Percentiles rank a stretch among this genome's conserved stretches.
These are phyloP conservation scores for Teratosphaeria destructans DNA, from an alignment of 2,329 filamentous ascomycete species.

Conservation along the genomic window DNA sequence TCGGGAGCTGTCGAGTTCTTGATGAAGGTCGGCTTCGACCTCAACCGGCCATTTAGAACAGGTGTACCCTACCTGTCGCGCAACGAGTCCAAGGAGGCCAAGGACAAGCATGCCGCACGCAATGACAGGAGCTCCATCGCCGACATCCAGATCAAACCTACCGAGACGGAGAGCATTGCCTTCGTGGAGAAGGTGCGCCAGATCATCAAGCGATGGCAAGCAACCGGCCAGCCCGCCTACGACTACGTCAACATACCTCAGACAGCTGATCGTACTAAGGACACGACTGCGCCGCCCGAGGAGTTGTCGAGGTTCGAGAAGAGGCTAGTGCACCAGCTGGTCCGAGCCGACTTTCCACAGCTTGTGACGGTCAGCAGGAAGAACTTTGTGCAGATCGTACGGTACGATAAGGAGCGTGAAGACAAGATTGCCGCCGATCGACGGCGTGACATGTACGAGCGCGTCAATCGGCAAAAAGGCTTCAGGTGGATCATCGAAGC, in stretches of 20 bases:
- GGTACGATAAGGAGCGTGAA: conserved; percentile 34
- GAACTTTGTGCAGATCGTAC: conserved; percentile 34
- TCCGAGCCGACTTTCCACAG: conserved; percentile 50
- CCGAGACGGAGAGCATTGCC: conserved; percentile 42
- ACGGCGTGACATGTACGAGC: conserved; percentile 29
- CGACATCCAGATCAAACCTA: conserved; percentile 41
- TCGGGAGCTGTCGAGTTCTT: conserved; percentile 54
- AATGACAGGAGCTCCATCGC: conserved; percentile 30
- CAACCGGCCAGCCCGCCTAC: conserved; percentile 16
- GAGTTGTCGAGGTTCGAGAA: conserved; percentile 51
- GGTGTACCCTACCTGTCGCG: conserved; percentile 55
- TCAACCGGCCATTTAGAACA: conserved; percentile 44
- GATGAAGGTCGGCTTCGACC: conserved; percentile 46
- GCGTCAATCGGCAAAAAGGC: conserved; percentile 35
- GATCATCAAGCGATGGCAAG: conserved; percentile 37
- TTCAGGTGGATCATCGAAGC: conserved; percentile 43
- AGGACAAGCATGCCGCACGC: conserved; percentile 34
- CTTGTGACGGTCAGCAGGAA: conserved; percentile 33
- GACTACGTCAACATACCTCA: conserved; percentile 27
- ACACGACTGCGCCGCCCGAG: conserved; percentile 10
- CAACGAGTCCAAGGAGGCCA: conserved; percentile 43
- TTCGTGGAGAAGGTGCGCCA: conserved; percentile 39
- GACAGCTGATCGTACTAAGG: conserved; percentile 7
- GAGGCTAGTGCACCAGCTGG: conserved; percentile 54
- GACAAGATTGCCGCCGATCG: conserved; percentile 29